phyloP scores from a whole-genome alignment of 768 basidiomycete species.

The Tremella mesenterica region DNA sequence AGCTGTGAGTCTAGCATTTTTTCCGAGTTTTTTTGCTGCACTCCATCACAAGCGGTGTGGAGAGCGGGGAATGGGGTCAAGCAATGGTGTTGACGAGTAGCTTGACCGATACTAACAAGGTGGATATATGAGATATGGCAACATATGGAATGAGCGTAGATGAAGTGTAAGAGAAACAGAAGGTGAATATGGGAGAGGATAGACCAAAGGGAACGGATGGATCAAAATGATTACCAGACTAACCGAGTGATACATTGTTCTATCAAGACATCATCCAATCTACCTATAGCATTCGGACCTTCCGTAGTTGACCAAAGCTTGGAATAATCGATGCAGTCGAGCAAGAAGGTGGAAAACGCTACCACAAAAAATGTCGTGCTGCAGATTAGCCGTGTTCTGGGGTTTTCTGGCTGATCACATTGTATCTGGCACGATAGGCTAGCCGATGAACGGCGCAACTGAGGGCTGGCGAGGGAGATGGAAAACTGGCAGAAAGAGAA shows the following conservation, averaged over 20 bases:
- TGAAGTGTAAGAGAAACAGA: too few species aligned
- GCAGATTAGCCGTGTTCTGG: constrained; percentile 16
- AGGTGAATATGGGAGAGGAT: too few species aligned
- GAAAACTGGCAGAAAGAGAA: background rate
- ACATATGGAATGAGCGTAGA: too few species aligned
- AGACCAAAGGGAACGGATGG: background rate
- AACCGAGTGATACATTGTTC: constrained; percentile 75
- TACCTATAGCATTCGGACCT: constrained; percentile 52
- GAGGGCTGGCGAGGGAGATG: too few species aligned
- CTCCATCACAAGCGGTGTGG: too few species aligned
- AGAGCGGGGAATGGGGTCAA: too few species aligned
- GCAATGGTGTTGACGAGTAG: too few species aligned
- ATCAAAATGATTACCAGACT: constrained; percentile 28
- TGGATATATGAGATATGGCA: too few species aligned
- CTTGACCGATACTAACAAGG: too few species aligned
- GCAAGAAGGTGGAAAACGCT: constrained; percentile 90
- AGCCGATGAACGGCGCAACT: background rate
- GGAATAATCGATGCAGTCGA: constrained; percentile 90
- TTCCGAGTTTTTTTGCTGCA: too few species aligned
- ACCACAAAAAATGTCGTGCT: constrained; percentile 98
- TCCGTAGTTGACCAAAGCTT: constrained; percentile 52
- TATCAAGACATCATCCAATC: constrained; percentile 72
- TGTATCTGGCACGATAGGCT: constrained; percentile 11
- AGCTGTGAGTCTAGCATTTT: too few species aligned
- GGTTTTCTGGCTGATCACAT: too few species aligned